phyloP scores from a whole-genome alignment of 225 moss, liverwort and hornwort species.

The Bryoerythrophyllum caledonicum region DNA sequence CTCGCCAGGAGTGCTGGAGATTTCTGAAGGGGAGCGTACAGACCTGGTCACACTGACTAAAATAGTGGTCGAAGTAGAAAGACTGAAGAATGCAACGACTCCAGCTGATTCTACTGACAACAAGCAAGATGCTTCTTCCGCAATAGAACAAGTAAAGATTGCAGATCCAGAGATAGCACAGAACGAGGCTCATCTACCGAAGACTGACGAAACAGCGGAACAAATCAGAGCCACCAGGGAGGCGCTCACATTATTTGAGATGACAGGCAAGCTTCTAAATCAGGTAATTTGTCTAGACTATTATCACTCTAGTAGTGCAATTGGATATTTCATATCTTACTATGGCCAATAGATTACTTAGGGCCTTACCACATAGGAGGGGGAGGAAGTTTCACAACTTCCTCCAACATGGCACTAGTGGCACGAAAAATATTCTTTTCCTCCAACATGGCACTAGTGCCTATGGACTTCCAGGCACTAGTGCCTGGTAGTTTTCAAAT shows the following conservation, averaged over 20 bases:
- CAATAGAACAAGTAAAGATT: conserved; percentile 9
- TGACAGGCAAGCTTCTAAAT: conserved; percentile 80
- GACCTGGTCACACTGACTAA: conserved; percentile 58
- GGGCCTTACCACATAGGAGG: no score
- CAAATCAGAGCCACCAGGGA: conserved; percentile 44
- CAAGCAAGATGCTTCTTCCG: conserved; percentile 24
- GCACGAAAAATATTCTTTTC: no score
- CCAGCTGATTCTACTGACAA: conserved; percentile 27
- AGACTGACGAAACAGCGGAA: conserved; percentile 25
- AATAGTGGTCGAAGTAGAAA: conserved; percentile 77
- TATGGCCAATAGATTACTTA: neutral
- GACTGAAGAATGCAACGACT: conserved; percentile 22
- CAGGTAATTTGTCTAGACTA: conserved; percentile 34
- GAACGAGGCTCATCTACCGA: conserved; percentile 22
- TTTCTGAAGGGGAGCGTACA: conserved; percentile 85
- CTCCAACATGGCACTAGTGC: no score
- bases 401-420: no score
- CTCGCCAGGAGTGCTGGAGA: no score
- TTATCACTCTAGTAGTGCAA: neutral
- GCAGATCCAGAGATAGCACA: conserved; percentile 14
- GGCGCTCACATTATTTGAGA: conserved; percentile 63
- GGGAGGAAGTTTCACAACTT: no score
- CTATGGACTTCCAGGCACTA: no score
- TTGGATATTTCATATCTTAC: neutral
- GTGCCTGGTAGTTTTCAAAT: no score